Base-by-base conservation (phyloP, 2,329 filamentous ascomycete genomes). In the Xylaria sp. region DNA sequence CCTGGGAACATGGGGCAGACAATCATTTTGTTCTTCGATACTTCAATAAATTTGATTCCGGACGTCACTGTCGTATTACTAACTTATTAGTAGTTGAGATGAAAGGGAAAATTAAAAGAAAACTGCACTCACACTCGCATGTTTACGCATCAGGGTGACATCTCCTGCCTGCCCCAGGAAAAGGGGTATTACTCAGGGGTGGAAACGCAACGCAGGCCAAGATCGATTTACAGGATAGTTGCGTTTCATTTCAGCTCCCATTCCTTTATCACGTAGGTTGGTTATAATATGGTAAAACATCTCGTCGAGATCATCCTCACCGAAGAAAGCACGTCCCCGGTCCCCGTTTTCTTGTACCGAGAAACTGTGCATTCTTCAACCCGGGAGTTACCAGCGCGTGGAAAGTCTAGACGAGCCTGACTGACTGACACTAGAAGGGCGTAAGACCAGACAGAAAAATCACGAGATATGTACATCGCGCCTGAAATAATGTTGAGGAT, bases 211-310 rank as follows among this genome's bases (percentile, higher is more conserved):
- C 61, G 61, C 58, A 51, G 28, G 62, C 65, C 57, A 68, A 70
- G 65, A 61, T 63, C 46, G n/a, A 62, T 59, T 65, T 50, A 61
- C 65, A 65, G 52, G n/a, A 56, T 55, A 44, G 32, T 52, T 61
- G 25, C 54, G 56, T 65, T 37, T 54, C 34, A 52, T 59, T 55
- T 59, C 63, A 70, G 69, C 57, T 63, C 52, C n/a, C 32, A 32
- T 46, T 25, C 34, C 32, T 32, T 34, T 28, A 20, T 28, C 25
- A 41, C 44, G 41, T 58, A 50, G 15, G 44, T 51, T 44, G 56
- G 41, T 10, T 58, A 58, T 57, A 58, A n/a, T 9, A 59, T 13
- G 20, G 34, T 56, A n/a, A 28, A 50, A 52, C 62, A 65, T 65
- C 46, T 48, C 56, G 9, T 52, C 15, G n/a, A 18, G 63, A 32